A percentile compares a stretch with the other conserved stretches of the same genome.
Evolutionary conservation across 2,329 filamentous ascomycete species (phyloP).

Genomic region (Ascochyta pisi): DNA sequence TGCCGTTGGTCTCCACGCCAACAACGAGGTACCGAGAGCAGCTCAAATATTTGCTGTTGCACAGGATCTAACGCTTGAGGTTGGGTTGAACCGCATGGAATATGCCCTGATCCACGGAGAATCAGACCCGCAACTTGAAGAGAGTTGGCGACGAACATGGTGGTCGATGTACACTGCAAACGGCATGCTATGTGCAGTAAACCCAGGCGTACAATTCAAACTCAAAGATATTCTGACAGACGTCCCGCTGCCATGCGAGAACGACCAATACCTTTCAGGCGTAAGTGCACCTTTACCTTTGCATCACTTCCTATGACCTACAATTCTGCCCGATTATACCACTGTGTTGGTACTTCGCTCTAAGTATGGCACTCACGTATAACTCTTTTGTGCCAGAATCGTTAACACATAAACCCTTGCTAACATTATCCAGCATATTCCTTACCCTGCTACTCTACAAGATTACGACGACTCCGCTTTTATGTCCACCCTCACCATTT

Average conservation of each 20-base stretch:
- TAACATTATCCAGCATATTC: conserved; percentile 40
- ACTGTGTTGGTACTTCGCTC: not conserved
- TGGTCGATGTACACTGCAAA: conserved; percentile 87
- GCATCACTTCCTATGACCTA: conserved; percentile 18
- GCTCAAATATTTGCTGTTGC: conserved; percentile 71
- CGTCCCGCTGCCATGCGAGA: conserved; percentile 81
- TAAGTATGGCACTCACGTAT: too few relatives aligned
- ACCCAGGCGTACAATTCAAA: conserved; percentile 72
- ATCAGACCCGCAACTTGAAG: conserved; percentile 73
- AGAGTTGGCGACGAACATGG: conserved; percentile 88
- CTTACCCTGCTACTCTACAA: conserved; percentile 61
- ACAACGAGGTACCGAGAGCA: conserved; percentile 73
- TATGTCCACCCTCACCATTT: conserved; percentile 71
- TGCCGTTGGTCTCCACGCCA: conserved; percentile 78
- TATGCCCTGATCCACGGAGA: conserved; percentile 71
- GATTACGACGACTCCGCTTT: conserved; percentile 81
- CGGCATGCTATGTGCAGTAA: conserved; percentile 82
- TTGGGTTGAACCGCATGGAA: conserved; percentile 74
- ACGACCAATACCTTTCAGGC: conserved; percentile 67
- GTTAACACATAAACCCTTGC: not conserved
- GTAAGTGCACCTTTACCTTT: conserved; percentile 34
- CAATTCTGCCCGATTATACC: conserved; percentile 1
- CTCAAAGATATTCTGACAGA: conserved; percentile 71
- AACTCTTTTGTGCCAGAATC: too few relatives aligned
- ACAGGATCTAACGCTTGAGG: conserved; percentile 74